Evolutionary conservation across 75 land plant species (phyloP), one percentile per base, ranked within the genome.

Genomic region (Cryptomeria japonica): DNA sequence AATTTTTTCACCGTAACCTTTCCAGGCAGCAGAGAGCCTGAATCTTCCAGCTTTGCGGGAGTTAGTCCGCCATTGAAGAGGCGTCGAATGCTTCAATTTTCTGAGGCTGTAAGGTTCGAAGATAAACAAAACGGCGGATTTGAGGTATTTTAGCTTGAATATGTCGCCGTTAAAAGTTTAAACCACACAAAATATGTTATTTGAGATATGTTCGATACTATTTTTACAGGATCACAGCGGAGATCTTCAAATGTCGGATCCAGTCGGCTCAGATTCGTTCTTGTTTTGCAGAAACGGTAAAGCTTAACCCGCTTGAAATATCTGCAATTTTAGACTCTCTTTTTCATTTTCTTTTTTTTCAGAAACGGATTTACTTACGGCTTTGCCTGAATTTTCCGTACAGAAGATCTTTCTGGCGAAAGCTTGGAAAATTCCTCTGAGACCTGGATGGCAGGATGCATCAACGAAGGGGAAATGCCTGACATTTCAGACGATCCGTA

Each of bases 401-500:
- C 64, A 85, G 86, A 85, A 36, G 86, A 85, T 55, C 32, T 53
- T 22, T 53, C 36, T 2, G 56, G 86, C 25, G 86, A 85, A 53
- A 85, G 86, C 42, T 37, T 85, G 39, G 86, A 85, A 37, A 53
- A 55, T 31, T 55, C 64, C 28, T 85, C 64, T 7, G 86, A 85
- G 47, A 44, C 44, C 64, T 85, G 86, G 86, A 85, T 85, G 86
- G 64, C 86, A 2, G 39, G 64, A 34, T 85, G 86, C 86, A 25
- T 85, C 58, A 85, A 56, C 68, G 86, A 55, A 16, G 64, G 38
- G 37, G 86, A 51, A 56, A 85, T 85, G 19, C 64, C 64, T 37
- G 32, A 34, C 41, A 85, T 13, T 85, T 55, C 86, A 55, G 68
- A 85, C 13, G 84, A 82, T 44, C 84, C 37, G 84, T 82, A 41